Evolutionary conservation across 306 rosid genomes (phyloP).

Genomic region (Cucurbita pepo): DNA sequence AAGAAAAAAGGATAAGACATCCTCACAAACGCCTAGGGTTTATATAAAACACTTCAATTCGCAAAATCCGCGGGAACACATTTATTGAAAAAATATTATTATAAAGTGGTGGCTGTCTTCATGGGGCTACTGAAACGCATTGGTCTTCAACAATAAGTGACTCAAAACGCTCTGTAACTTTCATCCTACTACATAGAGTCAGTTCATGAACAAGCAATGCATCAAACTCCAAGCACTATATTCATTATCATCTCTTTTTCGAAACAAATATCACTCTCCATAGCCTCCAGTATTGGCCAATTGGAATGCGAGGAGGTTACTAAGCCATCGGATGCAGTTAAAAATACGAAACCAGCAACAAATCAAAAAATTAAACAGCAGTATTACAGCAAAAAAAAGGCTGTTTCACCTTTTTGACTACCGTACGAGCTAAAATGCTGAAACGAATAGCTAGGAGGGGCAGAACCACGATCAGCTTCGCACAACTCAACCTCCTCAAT

Average conservation of each 20-base stretch:
- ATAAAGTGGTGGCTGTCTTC: not conserved
- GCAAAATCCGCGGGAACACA: not conserved
- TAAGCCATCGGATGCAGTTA: not conserved
- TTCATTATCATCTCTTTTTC: not conserved
- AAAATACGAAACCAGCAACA: not conserved
- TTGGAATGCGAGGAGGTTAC: not conserved
- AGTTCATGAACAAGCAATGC: not conserved
- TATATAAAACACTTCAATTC: not conserved
- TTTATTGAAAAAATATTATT: not conserved
- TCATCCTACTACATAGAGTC: not conserved
- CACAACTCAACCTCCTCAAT: conserved; percentile 32
- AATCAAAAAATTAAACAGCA: not conserved
- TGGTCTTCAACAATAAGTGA: not conserved
- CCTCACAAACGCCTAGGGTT: not conserved
- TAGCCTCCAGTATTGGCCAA: not conserved
- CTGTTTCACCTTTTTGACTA: conserved; percentile 19
- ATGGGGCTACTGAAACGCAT: not conserved
- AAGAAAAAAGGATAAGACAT: not conserved
- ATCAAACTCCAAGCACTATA: not conserved
- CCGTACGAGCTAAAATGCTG: conserved; percentile 22
- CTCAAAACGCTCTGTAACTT: not conserved
- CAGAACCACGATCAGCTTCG: conserved; percentile 18
- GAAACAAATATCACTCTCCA: not conserved
- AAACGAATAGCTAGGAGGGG: conserved; percentile 13
- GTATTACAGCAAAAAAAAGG: not conserved